Evolutionary conservation across 495 filamentous ascomycete genomes (phyloP).

Genomic region (Staphylotrichum tortipilum): DNA sequence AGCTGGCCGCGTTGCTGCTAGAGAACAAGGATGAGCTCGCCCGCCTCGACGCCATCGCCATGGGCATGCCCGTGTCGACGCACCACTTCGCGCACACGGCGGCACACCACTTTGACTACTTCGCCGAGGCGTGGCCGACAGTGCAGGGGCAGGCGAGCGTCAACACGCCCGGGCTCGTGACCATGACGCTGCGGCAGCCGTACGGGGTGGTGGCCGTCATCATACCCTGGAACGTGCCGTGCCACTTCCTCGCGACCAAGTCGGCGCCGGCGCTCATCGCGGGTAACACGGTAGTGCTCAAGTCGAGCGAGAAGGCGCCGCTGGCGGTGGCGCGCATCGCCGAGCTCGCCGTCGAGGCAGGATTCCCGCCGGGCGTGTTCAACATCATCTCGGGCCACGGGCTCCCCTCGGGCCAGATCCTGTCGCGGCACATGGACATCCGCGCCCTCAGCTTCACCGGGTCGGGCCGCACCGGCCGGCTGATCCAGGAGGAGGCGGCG

Average conservation of each 20-base stretch:
- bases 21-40: slow-evolving; percentile 43
- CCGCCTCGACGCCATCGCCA: slow-evolving; percentile 44
- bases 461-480: slow-evolving; percentile 36
- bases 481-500: slow-evolving; percentile 37
- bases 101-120: slow-evolving; percentile 26
- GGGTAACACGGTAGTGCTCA: slow-evolving; percentile 80
- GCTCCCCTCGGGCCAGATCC: slow-evolving; percentile 38
- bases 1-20: slow-evolving; percentile 43
- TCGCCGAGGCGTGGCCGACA: slow-evolving; percentile 25
- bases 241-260: slow-evolving; percentile 83
- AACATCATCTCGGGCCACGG: slow-evolving; percentile 51
- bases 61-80: slow-evolving; percentile 36
- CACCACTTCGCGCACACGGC: slow-evolving; percentile 28
- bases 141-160: slow-evolving; percentile 71
- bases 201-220: slow-evolving; percentile 87
- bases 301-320: slow-evolving; percentile 85
- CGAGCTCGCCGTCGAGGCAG: slow-evolving; percentile 43
- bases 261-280: slow-evolving; percentile 77
- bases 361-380: slow-evolving; percentile 51
- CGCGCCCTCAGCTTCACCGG: slow-evolving; percentile 52
- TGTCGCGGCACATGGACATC: slow-evolving; percentile 45
- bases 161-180: slow-evolving; percentile 69
- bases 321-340: slow-evolving; percentile 55
- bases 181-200: slow-evolving; percentile 81
- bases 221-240: slow-evolving; percentile 84